Evolutionary conservation across 257 asterid species (phyloP), one percentile per base, ranked within the genome.

Genomic region (Solanum tarijense): DNA sequence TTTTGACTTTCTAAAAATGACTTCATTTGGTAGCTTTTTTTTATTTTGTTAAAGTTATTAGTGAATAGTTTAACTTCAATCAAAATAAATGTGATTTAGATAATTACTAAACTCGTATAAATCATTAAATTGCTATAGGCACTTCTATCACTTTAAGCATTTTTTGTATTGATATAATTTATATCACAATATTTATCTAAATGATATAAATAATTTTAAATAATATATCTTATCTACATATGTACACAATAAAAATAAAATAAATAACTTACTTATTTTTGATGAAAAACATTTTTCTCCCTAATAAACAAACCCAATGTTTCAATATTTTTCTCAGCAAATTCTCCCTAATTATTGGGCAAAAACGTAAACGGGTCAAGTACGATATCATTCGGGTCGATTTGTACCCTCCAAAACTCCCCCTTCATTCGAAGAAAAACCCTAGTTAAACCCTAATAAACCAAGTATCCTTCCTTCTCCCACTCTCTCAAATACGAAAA

Each of bases 381-480:
- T 1, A 34, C 46, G 0, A 34, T 20, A 73, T 20, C 2, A 9
- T 2, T 73, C 79, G 79, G 78, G 43, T 72, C 79, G 1, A 34
- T 3, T 0, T 16, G n/a, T 1, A 72, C 43, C 78, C 62, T 11
- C 32, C n/a, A 39, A 78, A 41, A 13, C n/a, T 25, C 2, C 9
- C 7, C 36, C 23, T 74, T 36, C 32, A 78, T 13, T n/a, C 1
- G 34, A 7, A 41, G 78, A 71, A 12, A n/a, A 78, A 25, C 62
- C 84, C 35, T 14, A 13, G 84, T 13, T 78, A 78, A 78, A 39
- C 84, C 84, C 84, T 78, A n/a, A 78, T 78, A 78, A 7, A 39
- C 23, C 4, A 41, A 78, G 1, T 0, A 12, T 2, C n/a, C 8
- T 41, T 78, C 6, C 23, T 7, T 38, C 55, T 55, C 11, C 65